These are phyloP conservation scores for Ramaria sp. DNA, from an alignment of 768 basidiomycete genomes.

Conservation along the genomic window DNA sequence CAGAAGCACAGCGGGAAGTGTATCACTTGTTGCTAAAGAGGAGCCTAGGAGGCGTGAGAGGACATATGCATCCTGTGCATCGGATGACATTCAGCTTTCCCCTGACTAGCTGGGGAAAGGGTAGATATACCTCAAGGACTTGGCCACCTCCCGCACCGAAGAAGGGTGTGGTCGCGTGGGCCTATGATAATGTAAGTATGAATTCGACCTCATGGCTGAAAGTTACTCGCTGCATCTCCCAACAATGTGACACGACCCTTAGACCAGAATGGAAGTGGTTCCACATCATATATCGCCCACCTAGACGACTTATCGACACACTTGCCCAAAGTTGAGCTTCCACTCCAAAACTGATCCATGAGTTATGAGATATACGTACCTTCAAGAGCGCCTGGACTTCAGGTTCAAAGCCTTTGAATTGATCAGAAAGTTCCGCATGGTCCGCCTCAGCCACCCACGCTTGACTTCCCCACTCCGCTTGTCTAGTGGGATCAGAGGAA, in stretches of 20 bases:
- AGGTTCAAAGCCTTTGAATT: conserved; percentile 46
- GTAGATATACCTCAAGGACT: conserved; percentile 28
- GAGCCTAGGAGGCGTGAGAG: conserved; percentile 35
- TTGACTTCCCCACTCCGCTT: not conserved
- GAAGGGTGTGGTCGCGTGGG: conserved; percentile 32
- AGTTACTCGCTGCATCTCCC: conserved; percentile 28
- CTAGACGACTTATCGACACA: conserved; percentile 40
- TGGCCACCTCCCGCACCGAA: conserved; percentile 36
- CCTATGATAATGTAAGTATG: conserved; percentile 11
- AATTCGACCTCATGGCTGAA: no score
- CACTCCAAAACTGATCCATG: no score
- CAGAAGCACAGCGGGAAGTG: conserved; percentile 15
- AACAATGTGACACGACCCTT: conserved; percentile 41
- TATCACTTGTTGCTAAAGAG: conserved; percentile 14
- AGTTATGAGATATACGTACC: conserved; percentile 23
- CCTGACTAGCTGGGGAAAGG: not conserved
- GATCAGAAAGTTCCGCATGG: conserved; percentile 29
- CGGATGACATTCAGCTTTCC: not conserved
- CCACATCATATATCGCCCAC: conserved; percentile 57
- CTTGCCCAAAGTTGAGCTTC: conserved; percentile 22
- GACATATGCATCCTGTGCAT: conserved; percentile 25
- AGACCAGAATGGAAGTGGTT: conserved; percentile 39
- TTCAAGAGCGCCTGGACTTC: conserved; percentile 49
- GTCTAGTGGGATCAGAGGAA: not conserved
- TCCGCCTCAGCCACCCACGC: conserved; percentile 1